A percentile compares a stretch with the other conserved stretches of the same genome.
phyloP scores from a whole-genome alignment of 2,329 filamentous ascomycete species.

The Endocalyx cinctus region DNA sequence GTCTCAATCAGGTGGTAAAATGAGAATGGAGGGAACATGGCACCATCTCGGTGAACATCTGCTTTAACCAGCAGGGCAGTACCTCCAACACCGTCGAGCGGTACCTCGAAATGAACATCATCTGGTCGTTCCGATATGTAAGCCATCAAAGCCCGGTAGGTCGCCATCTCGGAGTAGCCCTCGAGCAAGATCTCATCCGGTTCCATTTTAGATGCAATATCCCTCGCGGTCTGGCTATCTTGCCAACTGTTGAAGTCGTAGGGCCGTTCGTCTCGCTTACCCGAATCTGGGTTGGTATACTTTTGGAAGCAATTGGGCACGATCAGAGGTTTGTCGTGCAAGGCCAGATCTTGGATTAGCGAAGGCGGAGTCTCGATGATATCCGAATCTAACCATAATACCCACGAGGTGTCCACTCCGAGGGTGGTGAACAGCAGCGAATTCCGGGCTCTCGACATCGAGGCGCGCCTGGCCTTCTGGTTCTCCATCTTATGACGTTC shows the following conservation, averaged over 20 bases:
- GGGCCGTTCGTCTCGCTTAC: slow-evolving; percentile 68
- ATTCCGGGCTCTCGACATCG: slow-evolving; percentile 92
- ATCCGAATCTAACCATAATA: slow-evolving; percentile 92
- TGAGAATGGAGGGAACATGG: slow-evolving; percentile 95
- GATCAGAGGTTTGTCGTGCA: slow-evolving; percentile 83
- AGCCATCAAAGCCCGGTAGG: slow-evolving; percentile 88
- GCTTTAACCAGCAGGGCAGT: slow-evolving; percentile 92
- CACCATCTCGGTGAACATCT: slow-evolving; percentile 92
- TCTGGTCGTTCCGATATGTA: slow-evolving; percentile 61
- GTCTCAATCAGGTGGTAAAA: slow-evolving; percentile 98
- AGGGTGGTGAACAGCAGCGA: slow-evolving; percentile 93
- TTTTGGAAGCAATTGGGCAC: slow-evolving; percentile 95
- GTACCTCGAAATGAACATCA: slow-evolving; percentile 59
- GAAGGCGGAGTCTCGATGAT: slow-evolving; percentile 81
- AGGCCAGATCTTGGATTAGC: slow-evolving; percentile 86
- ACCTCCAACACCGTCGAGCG: slow-evolving; percentile 89
- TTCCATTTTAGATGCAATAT: slow-evolving; percentile 74
- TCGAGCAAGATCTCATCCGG: slow-evolving; percentile 90
- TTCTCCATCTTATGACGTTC: slow-evolving; percentile 90
- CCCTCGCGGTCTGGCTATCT: slow-evolving; percentile 75
- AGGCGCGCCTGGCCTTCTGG: slow-evolving; percentile 78
- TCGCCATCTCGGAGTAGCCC: slow-evolving; percentile 89
- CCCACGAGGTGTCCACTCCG: slow-evolving; percentile 88
- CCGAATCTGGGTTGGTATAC: slow-evolving; percentile 65
- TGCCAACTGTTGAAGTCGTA: slow-evolving; percentile 99